Evolutionary conservation across 129 eudicot genomes (phyloP).

Genomic region (Flaveria sonorensis): DNA sequence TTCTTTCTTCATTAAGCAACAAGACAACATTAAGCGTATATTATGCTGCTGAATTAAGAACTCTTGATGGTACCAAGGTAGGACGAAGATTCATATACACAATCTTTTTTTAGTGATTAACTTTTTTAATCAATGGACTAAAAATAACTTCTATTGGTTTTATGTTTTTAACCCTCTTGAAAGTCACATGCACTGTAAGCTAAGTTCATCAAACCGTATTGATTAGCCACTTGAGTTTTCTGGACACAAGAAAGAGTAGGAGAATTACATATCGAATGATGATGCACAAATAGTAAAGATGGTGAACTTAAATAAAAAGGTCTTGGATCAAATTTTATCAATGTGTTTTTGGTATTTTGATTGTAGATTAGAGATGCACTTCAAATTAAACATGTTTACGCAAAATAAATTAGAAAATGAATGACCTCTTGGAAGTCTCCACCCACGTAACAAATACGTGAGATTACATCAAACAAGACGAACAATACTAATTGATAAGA

Average conservation of each 20-base stretch:
- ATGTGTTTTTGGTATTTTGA: neutral
- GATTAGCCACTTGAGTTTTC: no score
- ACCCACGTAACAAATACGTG: neutral
- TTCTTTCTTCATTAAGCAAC: constrained; percentile 40
- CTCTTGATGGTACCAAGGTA: neutral
- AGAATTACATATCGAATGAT: neutral
- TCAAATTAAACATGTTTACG: neutral
- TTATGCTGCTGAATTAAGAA: constrained; percentile 14
- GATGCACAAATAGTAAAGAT: no score
- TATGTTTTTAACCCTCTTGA: no score
- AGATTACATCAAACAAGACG: neutral
- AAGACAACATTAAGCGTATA: constrained; percentile 20
- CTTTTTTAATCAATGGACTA: neutral
- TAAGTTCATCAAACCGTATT: no score
- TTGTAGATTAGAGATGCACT: neutral
- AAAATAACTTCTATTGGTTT: no score
- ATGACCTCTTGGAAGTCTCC: neutral
- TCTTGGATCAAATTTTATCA: neutral
- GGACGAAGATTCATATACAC: neutral
- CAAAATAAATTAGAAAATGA: no score
- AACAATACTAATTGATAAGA: neutral
- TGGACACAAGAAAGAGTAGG: neutral
- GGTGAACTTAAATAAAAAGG: no score
- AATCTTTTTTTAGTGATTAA: constrained; percentile 1
- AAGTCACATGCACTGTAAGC: no score